Conservation (phyloP, 23 red algal species). For the Gracilaria vermiculophylla region DNA sequence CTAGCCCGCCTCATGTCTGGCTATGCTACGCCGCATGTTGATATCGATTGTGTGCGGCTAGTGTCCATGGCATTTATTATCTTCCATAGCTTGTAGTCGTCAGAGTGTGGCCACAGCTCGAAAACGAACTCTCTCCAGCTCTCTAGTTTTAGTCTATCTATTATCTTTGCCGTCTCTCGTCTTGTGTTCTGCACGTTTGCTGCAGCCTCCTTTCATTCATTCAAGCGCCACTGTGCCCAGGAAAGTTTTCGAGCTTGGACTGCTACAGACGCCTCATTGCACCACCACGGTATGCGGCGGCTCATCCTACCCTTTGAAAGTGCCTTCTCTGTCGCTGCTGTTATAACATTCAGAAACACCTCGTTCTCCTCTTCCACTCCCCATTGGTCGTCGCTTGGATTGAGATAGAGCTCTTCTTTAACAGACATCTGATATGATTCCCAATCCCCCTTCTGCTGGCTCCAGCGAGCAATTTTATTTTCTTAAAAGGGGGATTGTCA, state of each 20-base stretch:
- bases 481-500: neutral
- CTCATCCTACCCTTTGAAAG: neutral
- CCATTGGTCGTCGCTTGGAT: too few species aligned
- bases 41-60: neutral
- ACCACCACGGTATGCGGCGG: neutral
- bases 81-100: neutral
- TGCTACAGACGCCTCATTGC: neutral
- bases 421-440: too few species aligned
- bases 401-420: too few species aligned
- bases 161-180: neutral
- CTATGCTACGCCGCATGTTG: neutral
- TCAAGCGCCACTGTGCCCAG: neutral
- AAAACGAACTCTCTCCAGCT: neutral
- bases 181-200: neutral
- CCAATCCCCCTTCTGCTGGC: neutral
- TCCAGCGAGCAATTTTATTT: neutral
- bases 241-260: too few species aligned
- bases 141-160: neutral
- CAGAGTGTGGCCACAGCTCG: neutral
- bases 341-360: too few species aligned
- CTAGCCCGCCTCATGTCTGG: neutral
- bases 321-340: neutral
- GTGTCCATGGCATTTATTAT: neutral
- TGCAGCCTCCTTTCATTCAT: neutral
- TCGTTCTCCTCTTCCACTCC: too few species aligned